Evolutionary conservation across 106 monocot species (phyloP).

Genomic region (Dioscorea alata): DNA sequence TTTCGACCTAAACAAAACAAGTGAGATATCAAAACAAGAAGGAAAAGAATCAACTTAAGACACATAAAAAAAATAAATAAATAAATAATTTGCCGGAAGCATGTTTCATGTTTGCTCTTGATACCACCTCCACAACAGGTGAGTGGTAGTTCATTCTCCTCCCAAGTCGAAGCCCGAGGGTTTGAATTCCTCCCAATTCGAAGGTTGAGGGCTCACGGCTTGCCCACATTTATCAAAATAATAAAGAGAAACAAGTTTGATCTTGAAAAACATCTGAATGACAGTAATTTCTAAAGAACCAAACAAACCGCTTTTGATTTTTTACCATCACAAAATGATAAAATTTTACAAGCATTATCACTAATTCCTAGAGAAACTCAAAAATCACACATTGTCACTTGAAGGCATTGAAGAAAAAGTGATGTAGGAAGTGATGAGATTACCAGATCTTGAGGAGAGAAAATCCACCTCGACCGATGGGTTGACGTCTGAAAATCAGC

Average conservation of each 20-base stretch:
- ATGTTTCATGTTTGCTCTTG: too few species aligned
- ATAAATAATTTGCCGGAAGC: too few species aligned
- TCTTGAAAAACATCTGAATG: background rate
- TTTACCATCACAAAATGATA: background rate
- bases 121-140: too few species aligned
- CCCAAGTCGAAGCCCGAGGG: too few species aligned
- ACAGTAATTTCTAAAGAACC: background rate
- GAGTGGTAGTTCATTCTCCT: too few species aligned
- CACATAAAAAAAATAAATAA: too few species aligned
- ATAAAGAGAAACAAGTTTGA: background rate
- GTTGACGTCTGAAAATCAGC: constrained; percentile 91
- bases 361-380: background rate
- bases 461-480: constrained; percentile 83
- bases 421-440: background rate
- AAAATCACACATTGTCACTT: background rate
- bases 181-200: too few species aligned
- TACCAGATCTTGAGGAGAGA: constrained; percentile 65
- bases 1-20: constrained; percentile 42
- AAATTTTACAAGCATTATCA: background rate
- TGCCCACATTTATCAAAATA: background rate
- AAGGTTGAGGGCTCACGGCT: too few species aligned
- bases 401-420: background rate
- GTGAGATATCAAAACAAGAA: too few species aligned
- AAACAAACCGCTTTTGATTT: background rate
- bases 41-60: too few species aligned